Conservation (phyloP, 2,329 filamentous ascomycete species). For the Fragosphaeria purpurea region DNA sequence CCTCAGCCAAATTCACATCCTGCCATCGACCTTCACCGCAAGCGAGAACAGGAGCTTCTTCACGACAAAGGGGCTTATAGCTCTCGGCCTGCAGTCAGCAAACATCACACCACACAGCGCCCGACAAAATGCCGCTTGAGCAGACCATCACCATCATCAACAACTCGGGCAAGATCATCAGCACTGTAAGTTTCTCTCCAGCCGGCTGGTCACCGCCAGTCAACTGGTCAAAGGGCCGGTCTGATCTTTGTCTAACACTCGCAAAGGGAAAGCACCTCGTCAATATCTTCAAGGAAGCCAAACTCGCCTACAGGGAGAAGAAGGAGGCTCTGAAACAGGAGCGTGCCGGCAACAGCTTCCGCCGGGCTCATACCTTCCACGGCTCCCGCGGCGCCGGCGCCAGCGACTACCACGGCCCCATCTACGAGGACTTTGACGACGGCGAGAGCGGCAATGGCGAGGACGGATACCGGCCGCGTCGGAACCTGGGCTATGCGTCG, state of each 20-base stretch:
- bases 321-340: constrained; percentile 72
- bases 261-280: constrained; percentile 77
- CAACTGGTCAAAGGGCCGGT: no score
- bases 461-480: constrained; percentile 6
- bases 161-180: constrained; percentile 82
- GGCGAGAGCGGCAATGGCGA: constrained; percentile 17
- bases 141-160: constrained; percentile 87
- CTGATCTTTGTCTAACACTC: no score
- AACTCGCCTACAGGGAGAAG: constrained; percentile 75
- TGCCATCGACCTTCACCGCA: no score
- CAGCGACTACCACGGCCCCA: constrained; percentile 16
- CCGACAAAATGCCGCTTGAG: constrained; percentile 31
- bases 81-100: no score
- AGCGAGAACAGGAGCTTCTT: no score
- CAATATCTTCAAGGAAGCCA: constrained; percentile 85
- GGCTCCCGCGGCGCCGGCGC: constrained; percentile 16
- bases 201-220: no score
- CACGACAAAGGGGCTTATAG: no score
- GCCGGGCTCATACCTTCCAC: constrained; percentile 52
- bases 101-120: no score
- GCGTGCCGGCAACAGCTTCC: constrained; percentile 26
- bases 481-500: background rate
- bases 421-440: constrained; percentile 17
- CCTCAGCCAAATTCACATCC: no score
- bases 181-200: constrained; percentile 51